Evolutionary conservation across 192 early-diverging fungal genomes (phyloP).

Genomic region (Umbelopsis sp.): DNA sequence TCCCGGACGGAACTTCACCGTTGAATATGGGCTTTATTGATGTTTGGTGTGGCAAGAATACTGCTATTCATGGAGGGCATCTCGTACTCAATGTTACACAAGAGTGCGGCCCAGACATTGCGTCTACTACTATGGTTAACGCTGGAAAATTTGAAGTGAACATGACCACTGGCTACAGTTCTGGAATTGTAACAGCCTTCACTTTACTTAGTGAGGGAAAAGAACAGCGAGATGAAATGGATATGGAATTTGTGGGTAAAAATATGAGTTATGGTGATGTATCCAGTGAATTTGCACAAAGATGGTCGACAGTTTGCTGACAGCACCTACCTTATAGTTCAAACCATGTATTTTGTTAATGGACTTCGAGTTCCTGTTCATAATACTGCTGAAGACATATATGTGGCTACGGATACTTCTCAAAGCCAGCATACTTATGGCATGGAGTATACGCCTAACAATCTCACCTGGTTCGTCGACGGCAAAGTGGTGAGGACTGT

Average conservation of each 20-base stretch:
- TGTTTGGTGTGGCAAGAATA: conserved; percentile 27
- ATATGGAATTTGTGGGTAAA: conserved; percentile 67
- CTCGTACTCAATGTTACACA: conserved; percentile 1
- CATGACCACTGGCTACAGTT: not conserved
- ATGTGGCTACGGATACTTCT: conserved; percentile 48
- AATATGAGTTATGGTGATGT: conserved; percentile 42
- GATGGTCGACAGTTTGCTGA: no score
- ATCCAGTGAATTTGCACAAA: not conserved
- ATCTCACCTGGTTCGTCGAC: conserved; percentile 63
- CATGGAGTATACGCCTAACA: conserved; percentile 58
- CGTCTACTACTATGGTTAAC: not conserved
- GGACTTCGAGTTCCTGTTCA: conserved; percentile 45
- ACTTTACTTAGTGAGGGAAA: conserved; percentile 53
- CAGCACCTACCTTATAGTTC: conserved; percentile 13
- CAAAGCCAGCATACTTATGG: conserved; percentile 56
- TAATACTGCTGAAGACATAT: conserved; percentile 38
- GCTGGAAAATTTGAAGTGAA: conserved; percentile 22
- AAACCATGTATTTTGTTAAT: conserved; percentile 57
- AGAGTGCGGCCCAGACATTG: conserved; percentile 20
- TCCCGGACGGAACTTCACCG: conserved; percentile 21
- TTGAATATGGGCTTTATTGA: conserved; percentile 17
- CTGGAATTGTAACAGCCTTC: conserved; percentile 53
- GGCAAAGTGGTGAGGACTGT: conserved; percentile 49
- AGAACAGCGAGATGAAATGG: conserved; percentile 59
- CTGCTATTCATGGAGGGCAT: conserved; percentile 1